Conservation (phyloP, 768 basidiomycete species). For the Myochromella boudieri region DNA sequence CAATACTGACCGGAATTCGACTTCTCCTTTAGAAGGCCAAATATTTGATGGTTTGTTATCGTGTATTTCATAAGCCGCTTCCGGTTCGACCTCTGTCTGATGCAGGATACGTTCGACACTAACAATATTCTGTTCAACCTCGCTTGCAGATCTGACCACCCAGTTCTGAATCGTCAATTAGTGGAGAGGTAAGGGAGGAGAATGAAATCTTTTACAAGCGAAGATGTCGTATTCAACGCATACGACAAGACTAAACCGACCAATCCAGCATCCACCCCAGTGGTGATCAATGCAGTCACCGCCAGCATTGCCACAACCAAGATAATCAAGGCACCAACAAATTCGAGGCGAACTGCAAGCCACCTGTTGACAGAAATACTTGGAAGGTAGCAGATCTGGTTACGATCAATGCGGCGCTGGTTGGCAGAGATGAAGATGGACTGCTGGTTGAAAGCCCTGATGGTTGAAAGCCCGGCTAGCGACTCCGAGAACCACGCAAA, state of each 20-base stretch:
- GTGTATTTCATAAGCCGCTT: conserved; percentile 72
- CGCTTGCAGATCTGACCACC: conserved; percentile 80
- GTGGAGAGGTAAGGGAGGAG: not conserved
- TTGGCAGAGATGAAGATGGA: conserved; percentile 65
- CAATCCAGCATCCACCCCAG: conserved; percentile 81
- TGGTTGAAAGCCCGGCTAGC: conserved; percentile 74
- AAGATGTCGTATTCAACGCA: conserved; percentile 80
- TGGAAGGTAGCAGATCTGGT: conserved; percentile 77
- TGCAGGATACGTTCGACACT: conserved; percentile 87
- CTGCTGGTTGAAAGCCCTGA: conserved; percentile 79
- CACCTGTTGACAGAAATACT: conserved; percentile 79
- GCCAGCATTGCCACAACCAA: conserved; percentile 68
- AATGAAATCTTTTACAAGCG: conserved; percentile 51
- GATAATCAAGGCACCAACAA: conserved; percentile 81
- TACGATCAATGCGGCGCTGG: conserved; percentile 76
- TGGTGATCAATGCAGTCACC: conserved; percentile 68
- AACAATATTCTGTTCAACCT: conserved; percentile 90
- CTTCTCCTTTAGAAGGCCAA: conserved; percentile 76
- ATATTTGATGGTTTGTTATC: conserved; percentile 47
- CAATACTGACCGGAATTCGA: conserved; percentile 66
- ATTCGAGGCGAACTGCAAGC: conserved; percentile 83
- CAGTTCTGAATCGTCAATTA: conserved; percentile 27
- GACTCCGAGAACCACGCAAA: conserved; percentile 88
- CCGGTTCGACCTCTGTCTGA: conserved; percentile 70
- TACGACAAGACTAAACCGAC: conserved; percentile 88